Evolutionary conservation across 2,329 filamentous ascomycete species (phyloP).

Genomic region (Tolypocladium paradoxum): DNA sequence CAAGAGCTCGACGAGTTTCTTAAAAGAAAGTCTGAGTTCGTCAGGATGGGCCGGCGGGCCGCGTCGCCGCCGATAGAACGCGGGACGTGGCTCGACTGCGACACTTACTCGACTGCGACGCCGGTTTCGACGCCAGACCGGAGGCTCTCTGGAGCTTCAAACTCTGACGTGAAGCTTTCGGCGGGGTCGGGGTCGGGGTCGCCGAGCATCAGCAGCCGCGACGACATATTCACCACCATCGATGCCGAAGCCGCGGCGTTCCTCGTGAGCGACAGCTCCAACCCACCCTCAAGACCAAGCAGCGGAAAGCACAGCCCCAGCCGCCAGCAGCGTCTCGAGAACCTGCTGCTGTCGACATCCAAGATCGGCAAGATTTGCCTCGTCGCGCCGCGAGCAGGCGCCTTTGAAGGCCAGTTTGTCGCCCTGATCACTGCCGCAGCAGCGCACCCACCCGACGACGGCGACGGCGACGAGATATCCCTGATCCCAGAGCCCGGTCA

Average conservation of each 20-base stretch:
- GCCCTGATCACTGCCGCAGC: slow-evolving; percentile 31
- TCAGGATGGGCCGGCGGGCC: background rate
- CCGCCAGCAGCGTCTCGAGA: slow-evolving; percentile 16
- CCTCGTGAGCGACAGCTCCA: background rate
- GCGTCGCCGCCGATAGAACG: background rate
- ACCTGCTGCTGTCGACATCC: slow-evolving; percentile 27
- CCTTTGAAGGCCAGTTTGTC: slow-evolving; percentile 38
- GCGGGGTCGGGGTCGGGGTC: background rate
- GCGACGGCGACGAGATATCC: slow-evolving; percentile 17
- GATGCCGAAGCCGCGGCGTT: slow-evolving; percentile 5
- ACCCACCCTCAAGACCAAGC: background rate
- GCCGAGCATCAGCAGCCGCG: slow-evolving; percentile 3
- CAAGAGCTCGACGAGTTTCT: slow-evolving; percentile 7
- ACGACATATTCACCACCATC: slow-evolving; percentile 5
- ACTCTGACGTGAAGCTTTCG: no score
- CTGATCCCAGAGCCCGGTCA: slow-evolving; percentile 21
- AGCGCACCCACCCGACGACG: slow-evolving; percentile 7
- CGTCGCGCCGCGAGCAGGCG: slow-evolving; percentile 36
- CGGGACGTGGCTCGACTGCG: background rate
- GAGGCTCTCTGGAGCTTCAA: background rate
- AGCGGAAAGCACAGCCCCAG: background rate
- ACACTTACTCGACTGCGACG: background rate
- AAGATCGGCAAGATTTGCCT: slow-evolving; percentile 30
- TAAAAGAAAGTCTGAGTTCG: background rate
- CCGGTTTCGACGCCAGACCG: background rate